phyloP scores from a whole-genome alignment of 805 yeast species.

The Cyberlindnera suaveolens region DNA sequence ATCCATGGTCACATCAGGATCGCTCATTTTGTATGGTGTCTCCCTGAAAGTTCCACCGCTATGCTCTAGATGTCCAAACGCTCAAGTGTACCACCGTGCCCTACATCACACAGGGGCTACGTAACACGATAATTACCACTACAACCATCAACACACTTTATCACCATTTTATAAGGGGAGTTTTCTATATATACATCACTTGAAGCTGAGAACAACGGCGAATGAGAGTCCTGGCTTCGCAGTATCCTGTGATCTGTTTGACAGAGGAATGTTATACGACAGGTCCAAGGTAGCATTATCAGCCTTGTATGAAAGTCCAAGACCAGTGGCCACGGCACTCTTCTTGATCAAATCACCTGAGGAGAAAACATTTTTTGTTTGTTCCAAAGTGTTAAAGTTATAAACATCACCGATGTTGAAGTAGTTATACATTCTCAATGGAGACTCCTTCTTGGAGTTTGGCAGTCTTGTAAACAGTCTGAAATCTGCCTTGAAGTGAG shows the following conservation, averaged over 20 bases:
- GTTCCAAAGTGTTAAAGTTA: constrained; percentile 13
- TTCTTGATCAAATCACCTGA: constrained; percentile 19
- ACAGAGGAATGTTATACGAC: constrained; percentile 48
- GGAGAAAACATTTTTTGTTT: constrained; percentile 14
- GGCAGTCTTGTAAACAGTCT: constrained; percentile 52
- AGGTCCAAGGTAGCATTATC: constrained; percentile 50
- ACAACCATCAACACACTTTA: no score
- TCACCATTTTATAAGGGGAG: no score
- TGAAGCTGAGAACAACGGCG: constrained; percentile 42
- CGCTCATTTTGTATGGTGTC: constrained; percentile 1
- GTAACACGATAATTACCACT: no score
- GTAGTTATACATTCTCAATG: constrained; percentile 58
- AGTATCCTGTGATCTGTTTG: constrained; percentile 36
- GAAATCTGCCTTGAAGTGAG: constrained; percentile 42
- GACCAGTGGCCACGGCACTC: constrained; percentile 40
- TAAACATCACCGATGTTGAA: constrained; percentile 50
- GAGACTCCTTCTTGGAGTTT: constrained; percentile 33
- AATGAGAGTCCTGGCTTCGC: constrained; percentile 52
- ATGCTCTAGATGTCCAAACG: no score
- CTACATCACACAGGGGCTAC: neutral
- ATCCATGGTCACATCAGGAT: constrained; percentile 4
- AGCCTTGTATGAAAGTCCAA: constrained; percentile 48
- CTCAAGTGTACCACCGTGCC: no score
- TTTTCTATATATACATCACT: neutral
- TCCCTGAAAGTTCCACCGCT: no score